These are phyloP conservation scores for Apiospora hydei DNA, from an alignment of 2,329 filamentous ascomycete genomes.

Conservation along the genomic window DNA sequence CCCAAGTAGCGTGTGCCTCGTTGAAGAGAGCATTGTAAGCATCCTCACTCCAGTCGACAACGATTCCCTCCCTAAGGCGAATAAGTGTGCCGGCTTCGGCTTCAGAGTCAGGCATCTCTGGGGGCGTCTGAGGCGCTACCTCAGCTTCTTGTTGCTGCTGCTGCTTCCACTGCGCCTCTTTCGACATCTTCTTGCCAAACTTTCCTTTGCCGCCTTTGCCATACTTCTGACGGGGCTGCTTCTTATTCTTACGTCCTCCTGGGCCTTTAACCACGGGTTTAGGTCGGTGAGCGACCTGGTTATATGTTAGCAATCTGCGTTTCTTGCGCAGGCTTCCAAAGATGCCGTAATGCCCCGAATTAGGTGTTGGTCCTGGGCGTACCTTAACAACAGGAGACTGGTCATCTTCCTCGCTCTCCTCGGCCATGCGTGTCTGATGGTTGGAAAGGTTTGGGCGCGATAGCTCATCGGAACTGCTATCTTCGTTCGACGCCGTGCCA, in stretches of 20 bases:
- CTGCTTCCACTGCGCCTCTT: slow-evolving; percentile 36
- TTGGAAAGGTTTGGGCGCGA: slow-evolving; percentile 39
- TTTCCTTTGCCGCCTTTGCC: slow-evolving; percentile 49
- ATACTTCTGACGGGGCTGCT: slow-evolving; percentile 53
- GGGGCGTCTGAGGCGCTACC: slow-evolving; percentile 33
- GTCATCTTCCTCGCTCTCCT: slow-evolving; percentile 65
- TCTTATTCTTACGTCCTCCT: slow-evolving; percentile 55
- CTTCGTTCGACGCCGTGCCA: slow-evolving; percentile 57
- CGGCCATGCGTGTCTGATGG: slow-evolving; percentile 61
- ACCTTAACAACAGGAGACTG: slow-evolving; percentile 45
- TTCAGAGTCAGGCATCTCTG: slow-evolving; percentile 44
- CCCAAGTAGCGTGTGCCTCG: slow-evolving; percentile 63
- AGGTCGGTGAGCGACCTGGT: slow-evolving; percentile 33
- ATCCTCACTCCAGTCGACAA: slow-evolving; percentile 83
- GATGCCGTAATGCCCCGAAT: slow-evolving; percentile 6
- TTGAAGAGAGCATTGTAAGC: slow-evolving; percentile 77
- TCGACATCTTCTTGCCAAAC: slow-evolving; percentile 46
- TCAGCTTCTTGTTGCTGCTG: slow-evolving; percentile 38
- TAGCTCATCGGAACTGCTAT: slow-evolving; percentile 60
- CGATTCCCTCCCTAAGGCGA: slow-evolving; percentile 81
- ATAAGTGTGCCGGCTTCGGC: slow-evolving; percentile 70
- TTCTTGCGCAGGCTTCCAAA: background rate
- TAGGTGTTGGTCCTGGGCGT: slow-evolving; percentile 29
- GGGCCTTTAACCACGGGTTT: slow-evolving; percentile 32
- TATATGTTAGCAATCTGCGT: slow-evolving; percentile 12